A percentile compares a stretch with the other conserved stretches of the same genome.
phyloP scores from a whole-genome alignment of 768 basidiomycete genomes.

The Kwoniella dendrophila region DNA sequence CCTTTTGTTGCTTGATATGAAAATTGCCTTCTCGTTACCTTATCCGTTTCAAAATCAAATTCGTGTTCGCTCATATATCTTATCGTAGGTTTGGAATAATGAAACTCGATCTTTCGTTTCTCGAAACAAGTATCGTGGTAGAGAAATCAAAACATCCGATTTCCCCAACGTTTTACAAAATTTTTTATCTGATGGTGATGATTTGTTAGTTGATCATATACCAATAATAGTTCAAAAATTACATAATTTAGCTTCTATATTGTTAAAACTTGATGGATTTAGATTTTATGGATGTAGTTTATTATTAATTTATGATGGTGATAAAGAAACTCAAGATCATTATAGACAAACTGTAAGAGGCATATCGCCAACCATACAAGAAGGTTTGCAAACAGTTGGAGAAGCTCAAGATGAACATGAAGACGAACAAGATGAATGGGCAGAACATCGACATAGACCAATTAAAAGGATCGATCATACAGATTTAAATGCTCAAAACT shows the following conservation, averaged over 20 bases:
- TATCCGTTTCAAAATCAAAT: neutral
- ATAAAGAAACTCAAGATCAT: slow-evolving; percentile 76
- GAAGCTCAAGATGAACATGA: slow-evolving; percentile 60
- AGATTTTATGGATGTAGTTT: slow-evolving; percentile 97
- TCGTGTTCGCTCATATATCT: neutral
- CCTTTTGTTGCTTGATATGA: too few species aligned
- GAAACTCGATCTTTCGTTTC: slow-evolving; percentile 78
- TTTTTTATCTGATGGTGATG: slow-evolving; percentile 82
- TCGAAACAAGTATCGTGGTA: slow-evolving; percentile 95
- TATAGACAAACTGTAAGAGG: slow-evolving; percentile 38
- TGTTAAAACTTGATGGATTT: slow-evolving; percentile 87
- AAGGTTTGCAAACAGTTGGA: too few species aligned
- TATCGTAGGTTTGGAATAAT: slow-evolving; percentile 83
- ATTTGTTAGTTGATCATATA: slow-evolving; percentile 85
- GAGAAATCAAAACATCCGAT: slow-evolving; percentile 81
- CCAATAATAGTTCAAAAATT: slow-evolving; percentile 87
- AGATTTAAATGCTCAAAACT: too few species aligned
- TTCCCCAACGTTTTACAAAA: slow-evolving; percentile 79
- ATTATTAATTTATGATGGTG: slow-evolving; percentile 96
- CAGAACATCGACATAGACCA: slow-evolving; percentile 37
- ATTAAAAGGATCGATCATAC: slow-evolving; percentile 12
- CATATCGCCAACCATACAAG: too few species aligned
- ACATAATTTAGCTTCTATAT: slow-evolving; percentile 88
- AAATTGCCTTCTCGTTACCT: neutral
- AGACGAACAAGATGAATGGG: slow-evolving; percentile 31